These are phyloP conservation scores for Xylariaceae sp. DNA, from an alignment of 2,329 filamentous ascomycete species.

Conservation along the genomic window DNA sequence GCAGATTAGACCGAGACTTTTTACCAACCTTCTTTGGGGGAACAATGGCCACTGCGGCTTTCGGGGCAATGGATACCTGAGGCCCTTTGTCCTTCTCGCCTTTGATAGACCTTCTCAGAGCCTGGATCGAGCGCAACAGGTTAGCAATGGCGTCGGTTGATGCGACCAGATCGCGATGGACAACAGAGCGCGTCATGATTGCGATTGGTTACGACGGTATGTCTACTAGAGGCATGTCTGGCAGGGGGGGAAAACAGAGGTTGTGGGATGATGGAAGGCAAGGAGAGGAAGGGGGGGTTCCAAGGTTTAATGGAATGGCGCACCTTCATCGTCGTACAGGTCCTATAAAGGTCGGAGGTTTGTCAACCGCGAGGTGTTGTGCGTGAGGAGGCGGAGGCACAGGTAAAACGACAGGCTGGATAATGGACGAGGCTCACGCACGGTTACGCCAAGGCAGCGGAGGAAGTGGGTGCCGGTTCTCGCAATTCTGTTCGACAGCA, in stretches of 20 bases:
- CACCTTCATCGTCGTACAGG: conserved; percentile 41
- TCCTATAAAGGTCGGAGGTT: conserved; percentile 26
- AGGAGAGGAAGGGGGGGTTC: conserved; percentile 13
- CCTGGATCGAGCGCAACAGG: conserved; percentile 57
- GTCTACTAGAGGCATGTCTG: conserved; percentile 18
- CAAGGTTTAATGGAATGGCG: conserved; percentile 38
- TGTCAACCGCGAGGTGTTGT: conserved; percentile 22
- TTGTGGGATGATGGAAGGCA: conserved; percentile 16
- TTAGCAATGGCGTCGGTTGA: conserved; percentile 34
- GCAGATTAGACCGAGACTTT: conserved; percentile 9
- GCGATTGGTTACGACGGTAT: conserved; percentile 15
- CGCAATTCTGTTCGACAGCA: conserved; percentile 33
- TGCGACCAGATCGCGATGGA: conserved; percentile 28
- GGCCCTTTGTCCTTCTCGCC: conserved; percentile 78
- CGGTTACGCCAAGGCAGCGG: conserved; percentile 33
- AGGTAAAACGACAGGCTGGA: conserved; percentile 26
- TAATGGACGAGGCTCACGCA: conserved; percentile 29
- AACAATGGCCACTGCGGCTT: conserved; percentile 84
- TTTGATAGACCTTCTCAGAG: conserved; percentile 86
- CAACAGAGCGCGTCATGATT: conserved; percentile 32
- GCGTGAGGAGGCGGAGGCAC: conserved; percentile 20
- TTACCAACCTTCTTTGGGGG: conserved; percentile 85
- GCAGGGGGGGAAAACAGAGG: conserved; percentile 11
- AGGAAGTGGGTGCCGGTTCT: conserved; percentile 23
- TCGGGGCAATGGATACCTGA: conserved; percentile 77